Conservation (phyloP, 2,329 filamentous ascomycete genomes). For the Pseudocercospora pini-densiflorae region DNA sequence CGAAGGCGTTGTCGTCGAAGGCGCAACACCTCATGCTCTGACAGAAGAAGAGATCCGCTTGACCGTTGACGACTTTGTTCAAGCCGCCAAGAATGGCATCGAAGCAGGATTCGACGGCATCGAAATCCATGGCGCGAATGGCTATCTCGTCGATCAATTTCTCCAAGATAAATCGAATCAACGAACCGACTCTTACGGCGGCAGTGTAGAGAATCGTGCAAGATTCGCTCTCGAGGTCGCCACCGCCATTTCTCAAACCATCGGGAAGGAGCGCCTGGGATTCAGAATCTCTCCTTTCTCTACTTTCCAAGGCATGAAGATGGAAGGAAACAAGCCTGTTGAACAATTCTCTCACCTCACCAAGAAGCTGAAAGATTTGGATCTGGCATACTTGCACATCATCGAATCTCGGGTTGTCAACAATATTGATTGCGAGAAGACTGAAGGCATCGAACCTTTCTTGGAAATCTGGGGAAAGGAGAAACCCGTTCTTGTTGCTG, state of each 20-base stretch:
- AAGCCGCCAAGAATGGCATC: not conserved
- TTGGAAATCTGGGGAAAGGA: not conserved
- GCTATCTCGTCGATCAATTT: not conserved
- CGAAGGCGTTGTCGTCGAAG: too few relatives aligned
- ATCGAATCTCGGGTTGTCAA: too few relatives aligned
- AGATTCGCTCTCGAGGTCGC: too few relatives aligned
- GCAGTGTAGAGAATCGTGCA: not conserved
- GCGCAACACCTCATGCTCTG: too few relatives aligned
- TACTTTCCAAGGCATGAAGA: too few relatives aligned
- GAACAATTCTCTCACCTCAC: too few relatives aligned
- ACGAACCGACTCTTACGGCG: not conserved
- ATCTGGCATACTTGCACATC: too few relatives aligned
- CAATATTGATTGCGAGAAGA: not conserved
- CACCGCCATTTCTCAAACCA: too few relatives aligned
- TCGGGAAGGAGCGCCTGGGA: too few relatives aligned
- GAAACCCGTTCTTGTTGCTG: not conserved
- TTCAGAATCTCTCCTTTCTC: too few relatives aligned
- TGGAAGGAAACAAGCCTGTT: too few relatives aligned
- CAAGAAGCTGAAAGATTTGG: too few relatives aligned
- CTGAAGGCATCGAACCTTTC: not conserved
- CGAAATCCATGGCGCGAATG: not conserved
- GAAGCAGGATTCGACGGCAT: not conserved
- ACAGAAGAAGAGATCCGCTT: not conserved
- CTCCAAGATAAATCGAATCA: not conserved
- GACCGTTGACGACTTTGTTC: not conserved